These are phyloP conservation scores for Fusarium incarnatum DNA, from an alignment of 2,329 filamentous ascomycete genomes.

Conservation along the genomic window DNA sequence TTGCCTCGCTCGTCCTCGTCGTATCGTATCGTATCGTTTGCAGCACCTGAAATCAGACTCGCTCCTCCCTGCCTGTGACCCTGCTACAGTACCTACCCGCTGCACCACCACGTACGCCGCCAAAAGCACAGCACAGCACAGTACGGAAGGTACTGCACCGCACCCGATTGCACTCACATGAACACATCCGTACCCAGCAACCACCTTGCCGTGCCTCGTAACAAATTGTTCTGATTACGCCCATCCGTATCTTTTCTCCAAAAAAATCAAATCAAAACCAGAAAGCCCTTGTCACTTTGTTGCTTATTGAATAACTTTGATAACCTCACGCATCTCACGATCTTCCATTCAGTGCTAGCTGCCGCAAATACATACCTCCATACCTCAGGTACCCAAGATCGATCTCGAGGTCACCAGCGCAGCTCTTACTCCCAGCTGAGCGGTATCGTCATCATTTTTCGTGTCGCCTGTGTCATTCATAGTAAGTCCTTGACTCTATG, in stretches of 20 bases:
- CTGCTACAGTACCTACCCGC: slow-evolving; percentile 38
- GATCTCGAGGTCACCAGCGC: slow-evolving; percentile 39
- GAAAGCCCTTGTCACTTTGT: slow-evolving; percentile 31
- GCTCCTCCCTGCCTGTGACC: slow-evolving; percentile 32
- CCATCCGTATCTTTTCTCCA: slow-evolving; percentile 16
- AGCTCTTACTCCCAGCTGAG: slow-evolving; percentile 32
- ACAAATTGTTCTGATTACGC: slow-evolving; percentile 27
- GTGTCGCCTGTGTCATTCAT: slow-evolving; percentile 15
- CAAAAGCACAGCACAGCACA: slow-evolving; percentile 31
- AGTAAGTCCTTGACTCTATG: slow-evolving; percentile 35
- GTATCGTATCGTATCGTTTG: neutral
- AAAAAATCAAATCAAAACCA: slow-evolving; percentile 6
- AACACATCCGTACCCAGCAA: slow-evolving; percentile 38
- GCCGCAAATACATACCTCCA: slow-evolving; percentile 21
- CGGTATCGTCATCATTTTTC: slow-evolving; percentile 42
- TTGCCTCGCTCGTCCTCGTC: slow-evolving; percentile 18
- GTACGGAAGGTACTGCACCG: slow-evolving; percentile 18
- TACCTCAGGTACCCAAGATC: slow-evolving; percentile 13
- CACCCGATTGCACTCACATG: slow-evolving; percentile 37
- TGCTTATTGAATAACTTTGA: slow-evolving; percentile 15
- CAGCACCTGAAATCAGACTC: slow-evolving; percentile 19
- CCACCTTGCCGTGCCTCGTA: slow-evolving; percentile 26
- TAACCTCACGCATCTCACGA: slow-evolving; percentile 36
- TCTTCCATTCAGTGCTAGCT: slow-evolving; percentile 43
- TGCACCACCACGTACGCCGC: slow-evolving; percentile 42